Evolutionary conservation across 1,284 basidiomycete genomes (phyloP), one percentile per base, ranked within the genome.

Genomic region (Puccinia novopanici): DNA sequence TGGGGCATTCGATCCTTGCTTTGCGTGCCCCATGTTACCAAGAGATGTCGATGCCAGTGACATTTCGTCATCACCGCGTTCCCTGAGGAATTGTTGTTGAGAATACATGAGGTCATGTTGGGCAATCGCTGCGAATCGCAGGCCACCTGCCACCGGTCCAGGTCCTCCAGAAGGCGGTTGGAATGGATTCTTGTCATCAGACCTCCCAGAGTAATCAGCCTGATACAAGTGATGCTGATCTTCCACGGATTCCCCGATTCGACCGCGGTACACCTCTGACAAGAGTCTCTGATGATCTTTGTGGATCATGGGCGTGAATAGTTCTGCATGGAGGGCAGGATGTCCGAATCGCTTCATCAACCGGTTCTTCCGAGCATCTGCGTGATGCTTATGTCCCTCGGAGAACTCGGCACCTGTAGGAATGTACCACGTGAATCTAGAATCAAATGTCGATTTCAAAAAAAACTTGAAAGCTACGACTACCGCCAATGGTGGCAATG

Each of bases 241-340:
- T 82, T 83, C 70, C 81, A 75, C 3, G 91, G 34, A 37, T 13
- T 65, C 30, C n/a, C 61, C 27, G n/a, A 82, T 61, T 45, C 75
- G 19, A 17, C 82, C 83, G 22, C 81, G 81, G 57, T 83, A 83
- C 24, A 83, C 81, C 82, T 93, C 89, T 54, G 87, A 86, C 24
- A 94, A 87, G 34, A 94, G 87, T 9, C 89, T 90, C 88, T 93
- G 91, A 90, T 93, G 91, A 85, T 91, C 91, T 82, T 92, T 91
- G 84, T 94, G 93, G 55, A 94, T 86, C 92, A 93, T 93, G 0
- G 92, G 93, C 17, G 92, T 93, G 86, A 92, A 94, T 42, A 95
- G 87, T 63, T 93, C 92, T 22, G 89, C 86, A 83, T 93, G 89
- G 59, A 95, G 87, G 8, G 92, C 90, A 0, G 93, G 93, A 85